Evolutionary conservation across 2,329 filamentous ascomycete species (phyloP).

Genomic region (Pestalotiopsis sp.): DNA sequence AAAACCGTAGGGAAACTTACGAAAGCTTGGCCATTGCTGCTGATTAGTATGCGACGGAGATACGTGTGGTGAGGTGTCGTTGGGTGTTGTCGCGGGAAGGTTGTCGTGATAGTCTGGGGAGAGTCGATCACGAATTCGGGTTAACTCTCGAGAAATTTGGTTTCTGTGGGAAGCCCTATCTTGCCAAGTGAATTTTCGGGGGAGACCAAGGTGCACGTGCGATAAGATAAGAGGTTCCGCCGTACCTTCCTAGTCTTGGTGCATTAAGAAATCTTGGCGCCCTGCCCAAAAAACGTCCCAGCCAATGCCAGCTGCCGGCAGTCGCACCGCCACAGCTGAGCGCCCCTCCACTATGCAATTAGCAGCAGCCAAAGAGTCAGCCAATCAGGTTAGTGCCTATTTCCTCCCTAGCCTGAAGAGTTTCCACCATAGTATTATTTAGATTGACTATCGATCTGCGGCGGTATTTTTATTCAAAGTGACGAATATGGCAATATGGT

Average conservation of each 20-base stretch:
- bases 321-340: background rate
- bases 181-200: background rate
- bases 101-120: slow-evolving; percentile 1
- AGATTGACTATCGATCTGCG: no score
- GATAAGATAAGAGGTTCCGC: slow-evolving; percentile 11
- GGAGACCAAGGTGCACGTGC: slow-evolving; percentile 8
- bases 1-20: slow-evolving; percentile 46
- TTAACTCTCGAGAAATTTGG: slow-evolving; percentile 12
- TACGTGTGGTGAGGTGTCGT: slow-evolving; percentile 14
- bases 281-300: background rate
- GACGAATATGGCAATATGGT: no score
- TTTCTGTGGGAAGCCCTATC: slow-evolving; percentile 13
- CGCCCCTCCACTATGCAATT: background rate
- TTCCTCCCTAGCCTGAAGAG: no score
- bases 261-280: background rate
- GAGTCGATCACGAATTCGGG: slow-evolving; percentile 9
- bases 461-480: no score
- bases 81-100: slow-evolving; percentile 7
- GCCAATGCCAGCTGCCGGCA: background rate
- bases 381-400: no score
- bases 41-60: slow-evolving; percentile 33
- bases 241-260: background rate
- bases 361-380: no score
- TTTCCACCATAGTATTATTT: no score
- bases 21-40: slow-evolving; percentile 66